Percentiles rank a stretch among this genome's conserved stretches.
Conservation (phyloP, 768 basidiomycete genomes). For the Gautieria morchelliformis region DNA sequence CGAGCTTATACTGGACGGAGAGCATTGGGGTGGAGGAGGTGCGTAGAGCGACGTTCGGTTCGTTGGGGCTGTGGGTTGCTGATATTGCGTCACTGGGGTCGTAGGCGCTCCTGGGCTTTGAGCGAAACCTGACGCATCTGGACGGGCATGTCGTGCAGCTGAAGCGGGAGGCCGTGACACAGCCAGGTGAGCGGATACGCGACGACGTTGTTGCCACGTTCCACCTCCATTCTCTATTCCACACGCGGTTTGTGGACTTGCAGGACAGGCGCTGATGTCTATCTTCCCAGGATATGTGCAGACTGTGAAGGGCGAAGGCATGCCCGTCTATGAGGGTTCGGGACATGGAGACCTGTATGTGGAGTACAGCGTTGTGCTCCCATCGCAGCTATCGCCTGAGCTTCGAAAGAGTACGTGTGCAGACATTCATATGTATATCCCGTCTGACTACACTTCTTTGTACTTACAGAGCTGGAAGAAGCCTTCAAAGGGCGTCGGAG, state of each 20-base stretch:
- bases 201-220: not conserved
- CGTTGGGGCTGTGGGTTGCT: not conserved
- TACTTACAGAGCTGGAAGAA: conserved; percentile 41
- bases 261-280: no score
- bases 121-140: conserved; percentile 82
- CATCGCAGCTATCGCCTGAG: conserved; percentile 56
- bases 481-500: conserved; percentile 36
- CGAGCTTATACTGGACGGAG: conserved; percentile 85
- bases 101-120: conserved; percentile 94
- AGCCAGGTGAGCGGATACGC: conserved; percentile 55
- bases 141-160: conserved; percentile 76
- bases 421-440: no score
- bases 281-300: conserved; percentile 64
- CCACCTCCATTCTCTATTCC: no score
- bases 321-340: conserved; percentile 53
- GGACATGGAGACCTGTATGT: conserved; percentile 77
- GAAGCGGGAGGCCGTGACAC: conserved; percentile 72
- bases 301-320: conserved; percentile 78
- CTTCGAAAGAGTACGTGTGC: conserved; percentile 52
- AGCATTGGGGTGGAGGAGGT: conserved; percentile 90
- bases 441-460: not conserved
- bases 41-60: conserved; percentile 13
- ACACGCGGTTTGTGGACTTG: no score
- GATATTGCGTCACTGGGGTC: no score
- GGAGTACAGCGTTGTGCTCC: conserved; percentile 90